Conservation (phyloP, 1,284 basidiomycete genomes). For the Gomphus bonarii region DNA sequence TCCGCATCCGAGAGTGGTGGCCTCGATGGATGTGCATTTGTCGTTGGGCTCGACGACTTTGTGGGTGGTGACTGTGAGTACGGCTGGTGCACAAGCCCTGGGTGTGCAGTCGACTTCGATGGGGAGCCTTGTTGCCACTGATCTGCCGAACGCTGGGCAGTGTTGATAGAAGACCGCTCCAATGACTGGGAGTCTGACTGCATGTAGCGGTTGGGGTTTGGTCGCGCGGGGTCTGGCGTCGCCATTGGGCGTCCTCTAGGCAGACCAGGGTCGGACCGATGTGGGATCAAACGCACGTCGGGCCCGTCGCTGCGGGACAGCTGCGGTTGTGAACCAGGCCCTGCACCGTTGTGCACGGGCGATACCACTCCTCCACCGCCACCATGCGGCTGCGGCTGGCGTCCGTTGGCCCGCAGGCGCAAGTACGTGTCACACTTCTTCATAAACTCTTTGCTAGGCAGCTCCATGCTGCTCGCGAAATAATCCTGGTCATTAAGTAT, state of each 20-base stretch:
- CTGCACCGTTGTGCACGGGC: slow-evolving; percentile 18
- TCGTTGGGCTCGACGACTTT: slow-evolving; percentile 25
- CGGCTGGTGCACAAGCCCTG: slow-evolving; percentile 29
- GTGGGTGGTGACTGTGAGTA: slow-evolving; percentile 31
- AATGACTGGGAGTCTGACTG: slow-evolving; percentile 13
- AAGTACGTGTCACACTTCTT: slow-evolving; percentile 82
- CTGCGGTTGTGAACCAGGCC: slow-evolving; percentile 19
- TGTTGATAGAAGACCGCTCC: slow-evolving; percentile 12
- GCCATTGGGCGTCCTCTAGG: slow-evolving; percentile 16
- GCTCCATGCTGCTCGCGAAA: slow-evolving; percentile 71
- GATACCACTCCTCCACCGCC: slow-evolving; percentile 26
- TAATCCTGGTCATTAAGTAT: slow-evolving; percentile 82
- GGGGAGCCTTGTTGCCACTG: slow-evolving; percentile 27
- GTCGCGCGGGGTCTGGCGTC: slow-evolving; percentile 5
- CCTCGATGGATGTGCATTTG: slow-evolving; percentile 28
- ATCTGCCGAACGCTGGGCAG: slow-evolving; percentile 25
- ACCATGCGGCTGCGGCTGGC: slow-evolving; percentile 18
- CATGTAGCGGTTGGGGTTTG: slow-evolving; percentile 12
- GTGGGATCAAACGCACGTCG: slow-evolving; percentile 15
- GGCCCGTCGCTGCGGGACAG: slow-evolving; percentile 13
- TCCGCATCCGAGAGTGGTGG: slow-evolving; percentile 35
- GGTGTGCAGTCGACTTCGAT: slow-evolving; percentile 17
- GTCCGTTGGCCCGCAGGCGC: slow-evolving; percentile 37
- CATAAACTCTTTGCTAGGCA: slow-evolving; percentile 83
- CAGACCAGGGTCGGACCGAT: slow-evolving; percentile 19